Conservation (phyloP, 352 stramenopile species). For the Pythium folliculosum region DNA sequence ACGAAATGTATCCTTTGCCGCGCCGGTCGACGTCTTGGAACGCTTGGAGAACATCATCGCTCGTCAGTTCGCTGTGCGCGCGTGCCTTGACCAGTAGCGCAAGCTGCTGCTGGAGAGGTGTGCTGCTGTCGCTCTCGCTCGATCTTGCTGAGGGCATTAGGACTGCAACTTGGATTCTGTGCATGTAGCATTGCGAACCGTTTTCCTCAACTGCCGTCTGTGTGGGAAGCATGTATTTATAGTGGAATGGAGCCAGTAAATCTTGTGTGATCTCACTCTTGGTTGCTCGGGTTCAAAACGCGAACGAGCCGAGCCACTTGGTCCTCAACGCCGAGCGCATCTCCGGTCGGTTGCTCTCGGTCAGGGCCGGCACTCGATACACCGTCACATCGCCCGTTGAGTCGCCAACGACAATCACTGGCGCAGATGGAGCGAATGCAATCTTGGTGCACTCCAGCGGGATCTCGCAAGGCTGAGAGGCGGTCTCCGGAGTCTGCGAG, state of each 20-base stretch:
- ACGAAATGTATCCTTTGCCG: conserved; percentile 16
- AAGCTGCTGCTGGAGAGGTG: conserved; percentile 1
- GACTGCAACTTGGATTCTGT: background rate
- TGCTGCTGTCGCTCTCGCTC: background rate
- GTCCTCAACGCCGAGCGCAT: conserved; percentile 43
- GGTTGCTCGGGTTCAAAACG: conserved; percentile 56
- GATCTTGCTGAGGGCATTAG: conserved; percentile 17
- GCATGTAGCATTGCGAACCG: background rate
- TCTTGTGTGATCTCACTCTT: conserved; percentile 29
- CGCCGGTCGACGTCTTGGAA: conserved; percentile 22
- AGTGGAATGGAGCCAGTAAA: background rate
- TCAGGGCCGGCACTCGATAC: conserved; percentile 59
- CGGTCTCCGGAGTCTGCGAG: background rate
- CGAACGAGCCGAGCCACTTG: conserved; percentile 54
- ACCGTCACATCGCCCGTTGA: conserved; percentile 74
- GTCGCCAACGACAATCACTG: conserved; percentile 77
- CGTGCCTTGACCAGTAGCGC: conserved; percentile 3
- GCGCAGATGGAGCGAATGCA: conserved; percentile 66
- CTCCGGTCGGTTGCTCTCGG: conserved; percentile 20
- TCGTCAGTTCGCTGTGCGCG: conserved; percentile 8
- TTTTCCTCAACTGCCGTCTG: background rate
- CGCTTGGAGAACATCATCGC: conserved; percentile 18
- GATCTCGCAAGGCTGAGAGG: conserved; percentile 33
- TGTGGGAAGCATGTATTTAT: conserved; percentile 10
- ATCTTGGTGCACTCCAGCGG: conserved; percentile 69